phyloP scores from a whole-genome alignment of 1,284 basidiomycete species.

The Ceratobasidium sp. region DNA sequence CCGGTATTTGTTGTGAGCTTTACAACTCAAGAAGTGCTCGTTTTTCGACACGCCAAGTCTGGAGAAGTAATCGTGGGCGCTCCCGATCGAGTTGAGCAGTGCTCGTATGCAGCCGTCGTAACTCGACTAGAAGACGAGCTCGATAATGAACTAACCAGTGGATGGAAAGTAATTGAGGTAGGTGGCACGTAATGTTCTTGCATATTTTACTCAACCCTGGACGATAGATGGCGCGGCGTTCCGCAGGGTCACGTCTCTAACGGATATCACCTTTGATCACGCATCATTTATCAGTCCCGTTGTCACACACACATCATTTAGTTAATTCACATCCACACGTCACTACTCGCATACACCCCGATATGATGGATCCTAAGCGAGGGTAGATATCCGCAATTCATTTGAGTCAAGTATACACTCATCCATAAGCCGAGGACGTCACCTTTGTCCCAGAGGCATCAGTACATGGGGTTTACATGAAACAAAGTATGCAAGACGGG shows the following conservation, averaged over 20 bases:
- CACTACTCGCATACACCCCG: conserved; percentile 21
- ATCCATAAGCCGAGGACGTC: too few species aligned
- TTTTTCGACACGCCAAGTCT: conserved; percentile 90
- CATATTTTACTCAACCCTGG: not conserved
- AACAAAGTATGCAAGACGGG: too few species aligned
- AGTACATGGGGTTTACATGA: too few species aligned
- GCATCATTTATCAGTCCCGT: not conserved
- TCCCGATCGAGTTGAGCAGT: conserved; percentile 90
- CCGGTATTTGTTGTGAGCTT: conserved; percentile 96
- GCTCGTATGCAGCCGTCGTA: conserved; percentile 90
- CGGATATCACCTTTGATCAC: not conserved
- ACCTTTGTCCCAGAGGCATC: too few species aligned
- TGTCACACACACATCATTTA: not conserved
- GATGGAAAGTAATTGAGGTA: conserved; percentile 98
- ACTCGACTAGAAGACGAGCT: conserved; percentile 87
- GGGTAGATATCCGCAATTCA: too few species aligned
- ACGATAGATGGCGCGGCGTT: conserved; percentile 54
- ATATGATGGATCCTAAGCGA: too few species aligned
- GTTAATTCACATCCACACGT: conserved; percentile 18
- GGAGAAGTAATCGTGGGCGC: conserved; percentile 85
- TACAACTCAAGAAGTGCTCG: conserved; percentile 90
- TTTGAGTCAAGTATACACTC: too few species aligned
- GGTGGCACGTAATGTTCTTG: conserved; percentile 44
- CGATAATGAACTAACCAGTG: conserved; percentile 91
- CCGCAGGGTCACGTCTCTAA: conserved; percentile 53